Evolutionary conservation across 1,284 basidiomycete species (phyloP).

Genomic region (Cryptococcus depauperatus): DNA sequence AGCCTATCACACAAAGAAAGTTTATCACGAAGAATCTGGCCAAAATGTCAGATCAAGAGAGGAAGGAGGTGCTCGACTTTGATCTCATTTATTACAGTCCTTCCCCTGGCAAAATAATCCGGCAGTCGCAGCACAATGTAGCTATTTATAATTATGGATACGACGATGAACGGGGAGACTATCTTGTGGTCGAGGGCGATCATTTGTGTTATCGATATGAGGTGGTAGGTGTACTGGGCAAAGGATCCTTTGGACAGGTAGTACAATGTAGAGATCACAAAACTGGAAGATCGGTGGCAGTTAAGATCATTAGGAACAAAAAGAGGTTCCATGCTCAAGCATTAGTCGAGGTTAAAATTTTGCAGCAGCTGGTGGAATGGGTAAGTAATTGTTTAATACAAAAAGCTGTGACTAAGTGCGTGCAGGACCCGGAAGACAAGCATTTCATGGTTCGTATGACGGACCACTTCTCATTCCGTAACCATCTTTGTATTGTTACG

Average conservation of each 20-base stretch:
- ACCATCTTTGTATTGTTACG: constrained; percentile 96
- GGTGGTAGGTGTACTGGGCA: constrained; percentile 82
- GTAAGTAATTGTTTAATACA: constrained; percentile 48
- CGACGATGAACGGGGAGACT: constrained; percentile 97
- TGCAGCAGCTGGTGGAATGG: constrained; percentile 95
- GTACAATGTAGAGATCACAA: constrained; percentile 92
- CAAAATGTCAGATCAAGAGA: constrained; percentile 74
- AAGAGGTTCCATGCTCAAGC: constrained; percentile 99
- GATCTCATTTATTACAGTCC: constrained; percentile 65
- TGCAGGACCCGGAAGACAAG: constrained; percentile 86
- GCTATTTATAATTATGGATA: constrained; percentile 88
- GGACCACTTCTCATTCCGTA: constrained; percentile 96
- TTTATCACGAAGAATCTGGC: constrained; percentile 46
- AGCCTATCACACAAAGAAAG: constrained; percentile 58
- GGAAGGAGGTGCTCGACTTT: constrained; percentile 85
- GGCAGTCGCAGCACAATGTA: constrained; percentile 51
- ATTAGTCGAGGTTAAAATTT: constrained; percentile 94
- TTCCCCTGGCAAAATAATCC: constrained; percentile 16
- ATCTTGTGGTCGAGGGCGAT: constrained; percentile 79
- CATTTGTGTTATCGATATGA: constrained; percentile 97
- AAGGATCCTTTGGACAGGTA: constrained; percentile 98
- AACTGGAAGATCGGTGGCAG: constrained; percentile 91
- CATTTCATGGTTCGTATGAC: constrained; percentile 98
- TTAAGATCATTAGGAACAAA: constrained; percentile 99
- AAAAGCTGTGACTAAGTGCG: too few relatives aligned